Evolutionary conservation across 306 rosid genomes (phyloP), one percentile per base, ranked within the genome.

Genomic region (Sechiopsis laciniata): DNA sequence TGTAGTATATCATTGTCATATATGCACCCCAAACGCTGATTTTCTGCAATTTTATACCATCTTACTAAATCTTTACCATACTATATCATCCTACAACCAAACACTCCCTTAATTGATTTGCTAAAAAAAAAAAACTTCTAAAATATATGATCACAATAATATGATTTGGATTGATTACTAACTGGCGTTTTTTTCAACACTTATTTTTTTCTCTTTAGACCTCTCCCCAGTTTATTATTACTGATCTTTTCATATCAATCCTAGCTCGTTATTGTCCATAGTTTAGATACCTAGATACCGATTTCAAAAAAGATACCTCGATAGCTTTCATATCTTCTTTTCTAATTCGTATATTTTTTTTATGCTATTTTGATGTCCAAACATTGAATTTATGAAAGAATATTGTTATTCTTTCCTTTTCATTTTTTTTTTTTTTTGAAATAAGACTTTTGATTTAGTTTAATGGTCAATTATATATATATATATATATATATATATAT

Each of bases 231-330:
- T 15, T 40, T 13, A 35, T 63, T 16, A 37, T 40, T n/a, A 65
- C 26, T 65, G 16, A 40, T 37, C 51, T 64, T 40, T 65, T 40
- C 26, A 8, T 35, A 37, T 3, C 7, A 17, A 42, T 0, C 21
- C 71, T 65, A 65, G n/a, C 40, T 63, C 0, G 8, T 65, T n/a
- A 2, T 65, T 32, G 54, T 65, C 71, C 71, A 40, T 17, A 65
- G 11, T 65, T 40, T 65, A 65, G 71, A 37, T 40, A 10, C 48
- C 48, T 65, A 65, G 29, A 65, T 65, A 9, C 71, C 29, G 29
- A 26, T 1, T 26, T 26, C 29, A 26, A 26, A 26, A 26, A 26
- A 26, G 29, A 26, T 26, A 26, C 29, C 29, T 26, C 1, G 2
- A 26, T 26, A 26, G 29, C 2, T 37, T 37, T 64, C 26, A n/a